Percentiles rank a stretch among this genome's conserved stretches.
Conservation (phyloP, 257 asterid species). For the Apocynum venetum region DNA sequence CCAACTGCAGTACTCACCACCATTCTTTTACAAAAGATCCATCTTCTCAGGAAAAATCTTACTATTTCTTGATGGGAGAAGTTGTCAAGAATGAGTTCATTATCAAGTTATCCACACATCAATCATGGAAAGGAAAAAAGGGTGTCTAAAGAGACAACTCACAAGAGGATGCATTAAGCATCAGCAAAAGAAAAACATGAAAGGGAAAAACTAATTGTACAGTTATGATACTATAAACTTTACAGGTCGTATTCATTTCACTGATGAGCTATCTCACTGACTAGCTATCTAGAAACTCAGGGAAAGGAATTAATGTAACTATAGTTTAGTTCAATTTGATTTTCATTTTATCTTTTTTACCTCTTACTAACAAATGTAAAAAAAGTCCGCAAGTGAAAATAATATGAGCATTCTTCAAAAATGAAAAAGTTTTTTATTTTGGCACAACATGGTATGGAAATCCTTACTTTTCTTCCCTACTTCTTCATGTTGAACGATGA, state of each 20-base stretch:
- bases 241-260: not conserved
- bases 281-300: not conserved
- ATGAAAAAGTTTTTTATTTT: slow-evolving; percentile 10
- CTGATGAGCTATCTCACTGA: not conserved
- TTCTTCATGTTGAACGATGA: no score
- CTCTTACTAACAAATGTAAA: slow-evolving; percentile 8
- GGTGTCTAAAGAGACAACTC: slow-evolving; percentile 8
- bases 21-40: not conserved
- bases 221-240: no score
- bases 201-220: no score
- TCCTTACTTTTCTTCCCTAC: no score
- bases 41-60: no score
- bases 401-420: slow-evolving; percentile 4
- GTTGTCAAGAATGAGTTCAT: slow-evolving; percentile 8
- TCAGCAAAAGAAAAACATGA: no score
- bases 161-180: not conserved
- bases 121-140: not conserved
- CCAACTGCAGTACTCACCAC: not conserved
- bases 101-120: slow-evolving; percentile 5
- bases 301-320: slow-evolving; percentile 7
- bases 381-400: slow-evolving; percentile 37
- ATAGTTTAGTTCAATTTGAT: not conserved
- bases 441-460: no score
- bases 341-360: not conserved
- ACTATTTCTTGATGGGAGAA: not conserved